phyloP scores from a whole-genome alignment of 163 green algal genomes.

The Trebouxiophyceae sp. region DNA sequence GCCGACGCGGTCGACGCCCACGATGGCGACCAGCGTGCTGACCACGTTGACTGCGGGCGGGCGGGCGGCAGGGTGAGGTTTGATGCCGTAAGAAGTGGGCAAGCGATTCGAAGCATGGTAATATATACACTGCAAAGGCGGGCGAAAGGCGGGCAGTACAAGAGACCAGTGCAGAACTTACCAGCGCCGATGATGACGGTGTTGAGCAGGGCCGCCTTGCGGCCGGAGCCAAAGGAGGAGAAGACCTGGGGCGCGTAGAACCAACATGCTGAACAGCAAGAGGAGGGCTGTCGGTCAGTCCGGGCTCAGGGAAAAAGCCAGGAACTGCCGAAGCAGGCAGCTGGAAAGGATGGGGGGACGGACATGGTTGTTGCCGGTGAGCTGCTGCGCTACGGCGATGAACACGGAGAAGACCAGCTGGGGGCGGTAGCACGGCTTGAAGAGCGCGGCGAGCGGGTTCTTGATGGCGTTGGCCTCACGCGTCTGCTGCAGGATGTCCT shows the following conservation, averaged over 20 bases:
- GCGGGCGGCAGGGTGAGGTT: not conserved
- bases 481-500: slow-evolving; percentile 1
- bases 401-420: slow-evolving; percentile 39
- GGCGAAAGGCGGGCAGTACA: not conserved
- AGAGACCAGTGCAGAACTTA: not conserved
- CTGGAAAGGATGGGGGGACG: not conserved
- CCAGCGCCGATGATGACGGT: slow-evolving; percentile 59
- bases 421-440: slow-evolving; percentile 20
- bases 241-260: slow-evolving; percentile 71
- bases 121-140: not conserved
- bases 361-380: slow-evolving; percentile 16
- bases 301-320: not conserved
- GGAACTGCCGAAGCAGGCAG: not conserved
- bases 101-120: not conserved
- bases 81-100: not conserved
- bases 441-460: slow-evolving; percentile 9
- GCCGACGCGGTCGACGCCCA: slow-evolving; percentile 48
- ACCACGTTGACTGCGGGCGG: slow-evolving; percentile 50
- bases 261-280: not conserved
- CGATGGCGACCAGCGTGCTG: slow-evolving; percentile 50
- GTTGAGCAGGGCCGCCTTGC: slow-evolving; percentile 38
- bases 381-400: slow-evolving; percentile 44
- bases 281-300: not conserved
- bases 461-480: slow-evolving; percentile 11
- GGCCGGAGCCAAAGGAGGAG: slow-evolving; percentile 36